Conservation (phyloP, 192 early-diverging fungal genomes). For the Rhizoclosmatium globosum region DNA sequence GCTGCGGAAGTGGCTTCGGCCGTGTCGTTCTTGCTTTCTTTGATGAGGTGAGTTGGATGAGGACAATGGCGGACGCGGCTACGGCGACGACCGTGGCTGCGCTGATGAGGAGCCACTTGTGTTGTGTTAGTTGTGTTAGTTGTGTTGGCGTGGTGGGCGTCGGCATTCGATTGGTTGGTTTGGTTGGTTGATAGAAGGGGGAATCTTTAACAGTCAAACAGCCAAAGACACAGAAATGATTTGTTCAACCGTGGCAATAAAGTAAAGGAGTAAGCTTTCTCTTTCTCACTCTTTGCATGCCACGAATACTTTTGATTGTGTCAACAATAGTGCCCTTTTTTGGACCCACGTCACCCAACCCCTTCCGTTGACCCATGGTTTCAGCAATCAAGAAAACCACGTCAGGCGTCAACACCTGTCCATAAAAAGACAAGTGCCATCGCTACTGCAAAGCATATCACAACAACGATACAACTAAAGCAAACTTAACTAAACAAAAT, state of each 20-base stretch:
- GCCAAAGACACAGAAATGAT: no score
- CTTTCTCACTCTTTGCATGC: no score
- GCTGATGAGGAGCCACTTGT: no score
- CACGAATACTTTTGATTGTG: not conserved
- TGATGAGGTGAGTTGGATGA: not conserved
- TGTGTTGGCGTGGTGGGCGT: not conserved
- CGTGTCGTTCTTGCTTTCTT: not conserved
- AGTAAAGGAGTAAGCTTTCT: no score
- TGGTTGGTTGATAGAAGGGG: not conserved
- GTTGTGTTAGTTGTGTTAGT: not conserved
- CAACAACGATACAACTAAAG: not conserved
- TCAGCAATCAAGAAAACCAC: not conserved
- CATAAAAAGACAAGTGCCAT: not conserved
- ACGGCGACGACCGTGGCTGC: no score
- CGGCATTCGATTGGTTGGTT: not conserved
- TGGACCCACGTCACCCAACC: not conserved
- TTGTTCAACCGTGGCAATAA: no score
- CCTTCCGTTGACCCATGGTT: no score
- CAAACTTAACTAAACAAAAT: conserved; percentile 20
- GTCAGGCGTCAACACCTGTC: not conserved
- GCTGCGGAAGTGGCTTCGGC: not conserved
- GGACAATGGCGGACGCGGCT: not conserved
- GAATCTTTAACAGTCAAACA: no score
- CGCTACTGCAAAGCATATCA: not conserved
- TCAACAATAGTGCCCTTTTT: not conserved